These are phyloP conservation scores for Eutrema heterophyllum DNA, from an alignment of 345 rosid genomes.

Conservation along the genomic window DNA sequence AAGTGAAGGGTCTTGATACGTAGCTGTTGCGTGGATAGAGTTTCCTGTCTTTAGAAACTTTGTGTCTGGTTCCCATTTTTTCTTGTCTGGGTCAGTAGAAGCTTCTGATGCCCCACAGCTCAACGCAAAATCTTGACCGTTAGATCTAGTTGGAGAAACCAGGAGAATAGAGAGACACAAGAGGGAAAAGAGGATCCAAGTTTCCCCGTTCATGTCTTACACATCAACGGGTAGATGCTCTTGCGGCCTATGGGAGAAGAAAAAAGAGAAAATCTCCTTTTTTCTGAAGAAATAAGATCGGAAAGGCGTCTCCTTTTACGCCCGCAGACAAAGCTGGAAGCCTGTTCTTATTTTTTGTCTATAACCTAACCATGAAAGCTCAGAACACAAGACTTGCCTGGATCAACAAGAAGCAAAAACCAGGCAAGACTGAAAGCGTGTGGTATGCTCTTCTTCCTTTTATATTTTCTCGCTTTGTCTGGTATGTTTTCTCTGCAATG, in stretches of 20 bases:
- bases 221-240: slow-evolving; percentile 5
- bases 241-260: background rate
- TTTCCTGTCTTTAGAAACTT: slow-evolving; percentile 36
- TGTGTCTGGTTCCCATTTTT: slow-evolving; percentile 51
- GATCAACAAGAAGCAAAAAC: slow-evolving; percentile 9
- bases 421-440: background rate
- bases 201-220: slow-evolving; percentile 35
- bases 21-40: slow-evolving; percentile 40
- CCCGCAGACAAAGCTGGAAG: slow-evolving; percentile 39
- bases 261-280: background rate
- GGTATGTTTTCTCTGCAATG: background rate
- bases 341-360: slow-evolving; percentile 2
- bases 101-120: slow-evolving; percentile 47
- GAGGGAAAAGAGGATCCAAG: slow-evolving; percentile 16
- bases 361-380: slow-evolving; percentile 11
- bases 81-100: slow-evolving; percentile 51
- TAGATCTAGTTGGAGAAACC: slow-evolving; percentile 17
- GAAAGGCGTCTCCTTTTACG: background rate
- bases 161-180: slow-evolving; percentile 25
- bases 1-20: slow-evolving; percentile 64
- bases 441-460: background rate
- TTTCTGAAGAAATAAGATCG: background rate
- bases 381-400: slow-evolving; percentile 3
- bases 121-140: slow-evolving; percentile 28
- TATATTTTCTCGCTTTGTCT: background rate